Percentiles rank a stretch among this genome's conserved stretches.
Conservation (phyloP, 2,329 filamentous ascomycete species). For the Trichophyton mentagrophytes region DNA sequence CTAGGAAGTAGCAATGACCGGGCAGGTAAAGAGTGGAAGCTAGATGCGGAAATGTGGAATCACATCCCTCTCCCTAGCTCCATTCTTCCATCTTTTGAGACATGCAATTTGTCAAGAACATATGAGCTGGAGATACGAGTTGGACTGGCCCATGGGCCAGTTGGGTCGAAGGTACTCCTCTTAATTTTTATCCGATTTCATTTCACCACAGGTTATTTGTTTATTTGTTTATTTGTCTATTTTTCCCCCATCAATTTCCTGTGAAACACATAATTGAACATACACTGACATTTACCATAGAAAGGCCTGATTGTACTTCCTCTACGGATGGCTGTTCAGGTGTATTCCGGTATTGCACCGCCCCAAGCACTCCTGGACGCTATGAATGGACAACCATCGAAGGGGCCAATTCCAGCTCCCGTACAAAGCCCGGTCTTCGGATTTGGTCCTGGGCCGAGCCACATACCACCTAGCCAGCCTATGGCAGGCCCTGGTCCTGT, state of each 20-base stretch:
- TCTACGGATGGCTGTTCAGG: slow-evolving; percentile 62
- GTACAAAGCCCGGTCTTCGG: neutral
- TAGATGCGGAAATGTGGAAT: slow-evolving; percentile 63
- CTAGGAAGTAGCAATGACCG: slow-evolving; percentile 48
- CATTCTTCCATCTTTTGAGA: slow-evolving; percentile 71
- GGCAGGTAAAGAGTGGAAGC: slow-evolving; percentile 52
- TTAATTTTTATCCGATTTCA: neutral
- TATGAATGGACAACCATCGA: slow-evolving; percentile 30
- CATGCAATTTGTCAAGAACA: slow-evolving; percentile 70
- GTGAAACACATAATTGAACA: neutral
- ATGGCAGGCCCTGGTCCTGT: slow-evolving; percentile 7
- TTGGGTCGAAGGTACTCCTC: slow-evolving; percentile 38
- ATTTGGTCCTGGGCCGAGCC: neutral
- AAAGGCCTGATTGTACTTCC: slow-evolving; percentile 69
- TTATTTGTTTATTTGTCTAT: neutral
- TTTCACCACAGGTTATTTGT: neutral
- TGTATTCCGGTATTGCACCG: slow-evolving; percentile 80
- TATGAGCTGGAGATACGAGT: slow-evolving; percentile 78
- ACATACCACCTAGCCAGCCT: slow-evolving; percentile 8
- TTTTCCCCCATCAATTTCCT: neutral
- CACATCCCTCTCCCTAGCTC: slow-evolving; percentile 63
- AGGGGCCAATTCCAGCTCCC: slow-evolving; percentile 9
- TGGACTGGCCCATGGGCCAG: slow-evolving; percentile 60
- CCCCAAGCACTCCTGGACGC: slow-evolving; percentile 63
- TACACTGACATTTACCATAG: slow-evolving; percentile 23